phyloP scores from a whole-genome alignment of 495 filamentous ascomycete species.

The Neurospora cerealis region DNA sequence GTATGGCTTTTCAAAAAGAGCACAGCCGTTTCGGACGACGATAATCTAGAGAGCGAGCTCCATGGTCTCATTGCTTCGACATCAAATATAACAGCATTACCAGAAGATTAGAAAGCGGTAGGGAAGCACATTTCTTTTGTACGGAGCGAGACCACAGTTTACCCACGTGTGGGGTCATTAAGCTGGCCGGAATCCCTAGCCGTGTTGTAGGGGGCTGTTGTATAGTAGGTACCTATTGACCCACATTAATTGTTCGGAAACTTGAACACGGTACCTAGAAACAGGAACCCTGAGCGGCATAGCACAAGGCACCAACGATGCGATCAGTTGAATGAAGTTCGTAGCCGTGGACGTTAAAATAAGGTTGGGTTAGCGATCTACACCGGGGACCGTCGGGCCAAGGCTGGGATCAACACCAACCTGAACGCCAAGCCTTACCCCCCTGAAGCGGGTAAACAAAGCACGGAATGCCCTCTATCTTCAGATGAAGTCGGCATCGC shows the following conservation, averaged over 20 bases:
- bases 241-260: neutral
- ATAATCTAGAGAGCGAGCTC: neutral
- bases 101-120: neutral
- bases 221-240: neutral
- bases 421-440: neutral
- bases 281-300: neutral
- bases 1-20: no score
- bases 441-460: neutral
- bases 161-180: neutral
- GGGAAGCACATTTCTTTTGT: neutral
- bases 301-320: neutral
- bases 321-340: neutral
- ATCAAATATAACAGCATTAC: neutral
- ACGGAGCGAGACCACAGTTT: neutral
- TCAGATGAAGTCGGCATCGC: no score
- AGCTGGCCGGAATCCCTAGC: neutral
- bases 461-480: neutral
- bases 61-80: neutral
- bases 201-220: neutral
- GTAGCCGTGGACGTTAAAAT: neutral
- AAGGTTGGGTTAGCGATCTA: neutral
- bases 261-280: no score
- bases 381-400: neutral
- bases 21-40: no score
- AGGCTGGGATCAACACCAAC: neutral